Percentiles rank a stretch among this genome's conserved stretches.
Conservation (phyloP, 1,139 yeast species). For the Suhomyces atakaporum region DNA sequence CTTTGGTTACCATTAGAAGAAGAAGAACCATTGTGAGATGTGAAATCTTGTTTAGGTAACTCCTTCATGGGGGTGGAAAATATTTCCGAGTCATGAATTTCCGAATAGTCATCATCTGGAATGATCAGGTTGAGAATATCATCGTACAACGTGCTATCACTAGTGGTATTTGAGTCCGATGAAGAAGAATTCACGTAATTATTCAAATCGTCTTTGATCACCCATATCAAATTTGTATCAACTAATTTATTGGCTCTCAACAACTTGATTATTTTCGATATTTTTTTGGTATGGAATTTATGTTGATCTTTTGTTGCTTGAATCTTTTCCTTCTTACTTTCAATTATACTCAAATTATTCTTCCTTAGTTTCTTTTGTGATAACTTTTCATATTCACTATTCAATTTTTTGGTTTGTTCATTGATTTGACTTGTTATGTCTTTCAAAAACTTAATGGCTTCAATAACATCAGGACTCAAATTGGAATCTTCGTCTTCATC, state of each 20-base stretch:
- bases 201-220: conserved; percentile 44
- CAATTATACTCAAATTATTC: conserved; percentile 39
- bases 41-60: conserved; percentile 4
- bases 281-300: conserved; percentile 43
- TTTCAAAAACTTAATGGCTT: conserved; percentile 23
- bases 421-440: conserved; percentile 18
- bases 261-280: conserved; percentile 34
- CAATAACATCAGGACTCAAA: conserved; percentile 39
- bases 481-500: conserved; percentile 23
- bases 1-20: conserved; percentile 2
- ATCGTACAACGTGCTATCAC: conserved; percentile 45
- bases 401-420: conserved; percentile 40
- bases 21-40: conserved; percentile 2
- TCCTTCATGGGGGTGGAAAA: conserved; percentile 14
- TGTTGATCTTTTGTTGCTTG: conserved; percentile 37
- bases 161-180: conserved; percentile 41
- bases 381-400: conserved; percentile 37
- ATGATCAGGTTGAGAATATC: conserved; percentile 36
- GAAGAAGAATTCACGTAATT: conserved; percentile 39
- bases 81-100: conserved; percentile 16
- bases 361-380: conserved; percentile 44
- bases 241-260: conserved; percentile 34
- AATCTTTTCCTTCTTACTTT: conserved; percentile 47
- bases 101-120: conserved; percentile 16
- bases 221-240: conserved; percentile 37